A percentile compares a stretch with the other conserved stretches of the same genome.
Evolutionary conservation across 257 asterid genomes (phyloP).

Genomic region (Prunella vulgaris): DNA sequence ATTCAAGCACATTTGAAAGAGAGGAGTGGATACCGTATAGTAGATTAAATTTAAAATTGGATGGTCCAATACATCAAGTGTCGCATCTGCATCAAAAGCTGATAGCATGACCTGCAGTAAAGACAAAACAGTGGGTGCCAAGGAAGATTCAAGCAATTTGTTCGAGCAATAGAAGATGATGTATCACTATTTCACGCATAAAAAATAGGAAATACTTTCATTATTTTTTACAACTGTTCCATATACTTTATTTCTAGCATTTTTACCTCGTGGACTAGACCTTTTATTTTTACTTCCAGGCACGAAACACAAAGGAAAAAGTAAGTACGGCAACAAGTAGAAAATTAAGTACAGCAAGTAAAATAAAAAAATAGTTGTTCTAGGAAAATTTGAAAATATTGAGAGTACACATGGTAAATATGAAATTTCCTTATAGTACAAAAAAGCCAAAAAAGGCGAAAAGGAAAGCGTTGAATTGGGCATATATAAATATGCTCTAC

Average conservation of each 20-base stretch:
- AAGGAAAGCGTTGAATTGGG: not conserved
- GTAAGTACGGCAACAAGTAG: not conserved
- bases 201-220: not conserved
- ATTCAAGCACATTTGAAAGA: not conserved
- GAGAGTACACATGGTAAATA: not conserved
- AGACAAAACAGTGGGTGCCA: not conserved
- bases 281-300: not conserved
- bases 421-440: not conserved
- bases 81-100: conserved; percentile 70
- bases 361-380: not conserved
- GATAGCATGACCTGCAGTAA: conserved; percentile 66
- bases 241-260: not conserved
- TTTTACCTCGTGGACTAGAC: not conserved
- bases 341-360: not conserved
- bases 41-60: conserved; percentile 74
- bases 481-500: not conserved
- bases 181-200: not conserved
- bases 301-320: not conserved
- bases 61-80: conserved; percentile 80
- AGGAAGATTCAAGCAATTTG: not conserved
- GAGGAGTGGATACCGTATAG: conserved; percentile 51
- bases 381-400: not conserved
- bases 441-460: not conserved
- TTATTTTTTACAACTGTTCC: not conserved
- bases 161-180: not conserved